Evolutionary conservation across 2,329 filamentous ascomycete species (phyloP).

Genomic region (Microdochium trichocladiopsis): DNA sequence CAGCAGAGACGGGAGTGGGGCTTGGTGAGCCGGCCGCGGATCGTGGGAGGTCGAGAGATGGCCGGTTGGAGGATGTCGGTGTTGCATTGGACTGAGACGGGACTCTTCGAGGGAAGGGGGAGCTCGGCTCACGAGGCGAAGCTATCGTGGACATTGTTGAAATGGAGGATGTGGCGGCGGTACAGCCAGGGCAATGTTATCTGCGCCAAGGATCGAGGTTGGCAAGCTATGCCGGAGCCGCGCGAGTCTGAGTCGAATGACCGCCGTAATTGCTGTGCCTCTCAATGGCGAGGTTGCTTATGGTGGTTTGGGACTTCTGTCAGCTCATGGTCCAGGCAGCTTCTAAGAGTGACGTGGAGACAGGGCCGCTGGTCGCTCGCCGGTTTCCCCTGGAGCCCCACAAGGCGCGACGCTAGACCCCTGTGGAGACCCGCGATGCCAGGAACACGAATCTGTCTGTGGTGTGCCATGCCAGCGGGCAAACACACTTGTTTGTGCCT

Average conservation of each 20-base stretch:
- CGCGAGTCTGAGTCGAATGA: too few relatives aligned
- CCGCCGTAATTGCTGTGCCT: too few relatives aligned
- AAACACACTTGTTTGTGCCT: too few relatives aligned
- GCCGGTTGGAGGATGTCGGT: conserved; percentile 68
- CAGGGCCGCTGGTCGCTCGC: background rate
- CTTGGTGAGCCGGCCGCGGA: conserved; percentile 53
- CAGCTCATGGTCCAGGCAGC: too few relatives aligned
- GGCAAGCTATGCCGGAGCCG: too few relatives aligned
- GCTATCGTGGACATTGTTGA: conserved; percentile 56
- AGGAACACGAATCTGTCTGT: too few relatives aligned
- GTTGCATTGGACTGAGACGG: conserved; percentile 44
- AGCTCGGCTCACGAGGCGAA: conserved; percentile 51
- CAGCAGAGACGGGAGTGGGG: conserved; percentile 13
- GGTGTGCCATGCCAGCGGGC: too few relatives aligned
- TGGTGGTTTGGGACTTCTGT: too few relatives aligned
- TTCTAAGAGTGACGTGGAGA: too few relatives aligned
- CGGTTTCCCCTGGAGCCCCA: background rate
- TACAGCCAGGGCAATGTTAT: too few relatives aligned
- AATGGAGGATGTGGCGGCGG: background rate
- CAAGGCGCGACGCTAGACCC: background rate
- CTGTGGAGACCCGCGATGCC: background rate
- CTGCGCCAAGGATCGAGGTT: too few relatives aligned
- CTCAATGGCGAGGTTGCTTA: too few relatives aligned
- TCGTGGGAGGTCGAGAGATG: conserved; percentile 60
- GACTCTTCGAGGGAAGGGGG: conserved; percentile 50